Conservation (phyloP, 2,329 filamentous ascomycete species). For the Lasiodiplodia citricola region DNA sequence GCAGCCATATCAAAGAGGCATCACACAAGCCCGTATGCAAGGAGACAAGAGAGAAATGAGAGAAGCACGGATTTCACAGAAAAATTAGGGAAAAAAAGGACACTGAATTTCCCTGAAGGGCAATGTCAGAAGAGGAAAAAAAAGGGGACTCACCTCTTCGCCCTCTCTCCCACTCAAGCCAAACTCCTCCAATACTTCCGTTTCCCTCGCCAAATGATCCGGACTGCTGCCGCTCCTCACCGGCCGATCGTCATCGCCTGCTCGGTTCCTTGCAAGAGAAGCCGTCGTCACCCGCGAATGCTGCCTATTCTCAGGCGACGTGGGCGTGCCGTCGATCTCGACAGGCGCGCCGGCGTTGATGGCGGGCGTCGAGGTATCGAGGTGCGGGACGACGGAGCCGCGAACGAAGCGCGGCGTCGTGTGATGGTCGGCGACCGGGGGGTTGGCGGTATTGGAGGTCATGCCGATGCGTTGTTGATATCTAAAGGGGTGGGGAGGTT, state of each 20-base stretch:
- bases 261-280: constrained; percentile 25
- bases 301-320: constrained; percentile 8
- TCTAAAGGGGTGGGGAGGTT: background rate
- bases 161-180: constrained; percentile 32
- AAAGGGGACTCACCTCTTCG: constrained; percentile 29
- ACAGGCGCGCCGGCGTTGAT: constrained; percentile 50
- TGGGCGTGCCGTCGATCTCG: constrained; percentile 48
- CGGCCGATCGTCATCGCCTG: background rate
- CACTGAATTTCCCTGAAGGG: background rate
- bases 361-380: constrained; percentile 45
- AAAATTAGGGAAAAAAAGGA: background rate
- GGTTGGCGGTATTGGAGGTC: background rate
- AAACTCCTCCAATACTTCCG: constrained; percentile 38
- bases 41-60: background rate
- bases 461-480: background rate
- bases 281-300: background rate
- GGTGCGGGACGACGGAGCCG: constrained; percentile 34
- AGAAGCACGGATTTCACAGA: background rate
- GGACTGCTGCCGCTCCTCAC: constrained; percentile 30
- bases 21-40: background rate
- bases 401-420: constrained; percentile 23
- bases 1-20: background rate
- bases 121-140: background rate
- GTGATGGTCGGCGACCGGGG: background rate
- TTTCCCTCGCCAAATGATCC: constrained; percentile 32